Conservation (phyloP, 1,139 yeast genomes). For the Saccharomyces hybrid region DNA sequence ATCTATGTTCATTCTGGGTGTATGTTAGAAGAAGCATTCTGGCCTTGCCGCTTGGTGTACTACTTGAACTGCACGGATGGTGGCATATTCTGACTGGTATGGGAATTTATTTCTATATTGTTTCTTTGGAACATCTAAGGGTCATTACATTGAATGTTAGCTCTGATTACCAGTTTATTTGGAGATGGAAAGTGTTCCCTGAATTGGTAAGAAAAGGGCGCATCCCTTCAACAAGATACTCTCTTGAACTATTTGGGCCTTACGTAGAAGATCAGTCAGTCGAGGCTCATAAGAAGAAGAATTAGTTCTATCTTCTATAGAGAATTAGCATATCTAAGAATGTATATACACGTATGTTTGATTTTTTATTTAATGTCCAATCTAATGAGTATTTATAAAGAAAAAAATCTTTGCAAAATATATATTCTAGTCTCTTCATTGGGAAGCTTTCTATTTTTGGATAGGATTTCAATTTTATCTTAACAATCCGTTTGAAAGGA, state of each 20-base stretch:
- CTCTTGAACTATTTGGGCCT: constrained; percentile 4
- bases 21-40: constrained; percentile 49
- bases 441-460: too few relatives aligned
- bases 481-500: too few relatives aligned
- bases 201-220: constrained; percentile 26
- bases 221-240: constrained; percentile 4
- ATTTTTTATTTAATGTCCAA: neutral
- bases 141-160: constrained; percentile 50
- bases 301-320: neutral
- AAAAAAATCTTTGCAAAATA: neutral
- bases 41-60: constrained; percentile 80
- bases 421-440: too few relatives aligned
- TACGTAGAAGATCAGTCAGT: constrained; percentile 1
- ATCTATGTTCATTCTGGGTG: constrained; percentile 58
- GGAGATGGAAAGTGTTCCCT: constrained; percentile 45
- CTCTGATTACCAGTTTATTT: constrained; percentile 42
- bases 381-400: neutral
- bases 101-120: constrained; percentile 63
- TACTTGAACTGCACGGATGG: constrained; percentile 93
- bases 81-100: constrained; percentile 86
- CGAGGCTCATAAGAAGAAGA: neutral
- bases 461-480: too few relatives aligned
- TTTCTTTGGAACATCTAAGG: constrained; percentile 57
- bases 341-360: neutral
- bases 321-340: neutral